Conservation (phyloP, 2,329 filamentous ascomycete genomes). For the Dactylonectria estremocensis region DNA sequence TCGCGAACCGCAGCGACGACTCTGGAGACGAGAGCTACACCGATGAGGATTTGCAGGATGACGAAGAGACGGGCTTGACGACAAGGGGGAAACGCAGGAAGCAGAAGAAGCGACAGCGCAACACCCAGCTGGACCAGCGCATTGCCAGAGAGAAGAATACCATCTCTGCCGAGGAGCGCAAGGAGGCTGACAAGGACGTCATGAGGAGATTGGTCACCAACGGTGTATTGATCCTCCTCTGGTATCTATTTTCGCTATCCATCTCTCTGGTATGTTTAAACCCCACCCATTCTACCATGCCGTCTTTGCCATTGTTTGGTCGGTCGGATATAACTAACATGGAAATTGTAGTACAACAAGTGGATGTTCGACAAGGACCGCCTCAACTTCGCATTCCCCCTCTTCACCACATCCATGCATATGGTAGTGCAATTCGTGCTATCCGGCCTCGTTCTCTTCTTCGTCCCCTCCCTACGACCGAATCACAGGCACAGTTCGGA, state of each 20-base stretch:
- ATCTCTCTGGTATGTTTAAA: conserved; percentile 83
- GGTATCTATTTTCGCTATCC: conserved; percentile 92
- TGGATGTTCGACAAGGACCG: conserved; percentile 96
- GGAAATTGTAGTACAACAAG: conserved; percentile 86
- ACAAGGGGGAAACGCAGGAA: conserved; percentile 79
- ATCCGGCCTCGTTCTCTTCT: conserved; percentile 82
- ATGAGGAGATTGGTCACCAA: conserved; percentile 80
- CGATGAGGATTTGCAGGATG: conserved; percentile 83
- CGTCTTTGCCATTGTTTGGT: neutral
- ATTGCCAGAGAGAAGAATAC: conserved; percentile 71
- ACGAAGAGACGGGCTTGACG: conserved; percentile 92
- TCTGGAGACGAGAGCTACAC: conserved; percentile 70
- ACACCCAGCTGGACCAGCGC: conserved; percentile 79
- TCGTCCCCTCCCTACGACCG: conserved; percentile 87
- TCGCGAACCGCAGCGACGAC: conserved; percentile 49
- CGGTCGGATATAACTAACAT: conserved; percentile 38
- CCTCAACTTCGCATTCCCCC: conserved; percentile 92
- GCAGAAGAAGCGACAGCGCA: conserved; percentile 76
- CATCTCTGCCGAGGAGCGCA: conserved; percentile 79
- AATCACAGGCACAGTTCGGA: conserved; percentile 64
- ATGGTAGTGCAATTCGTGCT: conserved; percentile 95
- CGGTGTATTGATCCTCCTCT: conserved; percentile 84
- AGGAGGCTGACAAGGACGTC: conserved; percentile 82
- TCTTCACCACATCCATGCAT: conserved; percentile 95
- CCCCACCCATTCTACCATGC: neutral